phyloP scores from a whole-genome alignment of 371 early-diverging fungal genomes.

The Ordospora colligata region DNA sequence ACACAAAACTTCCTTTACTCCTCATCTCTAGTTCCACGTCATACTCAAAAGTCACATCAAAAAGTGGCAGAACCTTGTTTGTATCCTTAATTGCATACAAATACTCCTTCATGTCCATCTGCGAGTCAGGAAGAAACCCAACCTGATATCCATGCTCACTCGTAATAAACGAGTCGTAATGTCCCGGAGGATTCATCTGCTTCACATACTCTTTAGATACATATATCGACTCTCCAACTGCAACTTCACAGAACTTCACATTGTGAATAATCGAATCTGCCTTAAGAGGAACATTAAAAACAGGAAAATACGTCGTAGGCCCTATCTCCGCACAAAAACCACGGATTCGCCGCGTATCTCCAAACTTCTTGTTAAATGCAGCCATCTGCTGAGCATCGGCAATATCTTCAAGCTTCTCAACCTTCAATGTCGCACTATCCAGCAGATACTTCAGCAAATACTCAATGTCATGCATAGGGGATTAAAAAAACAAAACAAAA shows the following conservation, averaged over 20 bases:
- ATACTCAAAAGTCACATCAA: constrained; percentile 60
- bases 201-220: constrained; percentile 53
- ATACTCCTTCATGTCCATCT: constrained; percentile 21
- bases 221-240: constrained; percentile 58
- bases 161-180: constrained; percentile 54
- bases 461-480: constrained; percentile 55
- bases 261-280: constrained; percentile 47
- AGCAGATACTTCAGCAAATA: constrained; percentile 55
- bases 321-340: constrained; percentile 40
- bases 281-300: constrained; percentile 52
- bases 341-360: constrained; percentile 44
- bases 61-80: constrained; percentile 50
- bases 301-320: constrained; percentile 34
- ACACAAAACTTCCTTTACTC: constrained; percentile 41
- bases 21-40: constrained; percentile 56
- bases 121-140: constrained; percentile 3
- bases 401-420: constrained; percentile 44
- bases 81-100: constrained; percentile 58
- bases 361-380: constrained; percentile 51
- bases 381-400: constrained; percentile 10
- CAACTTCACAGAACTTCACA: constrained; percentile 57
- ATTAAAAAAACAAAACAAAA: constrained; percentile 27
- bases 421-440: constrained; percentile 45
- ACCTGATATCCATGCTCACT: not conserved
- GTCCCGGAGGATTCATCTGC: constrained; percentile 48